Evolutionary conservation across 345 rosid species (phyloP).

Genomic region (Angophora floribunda): DNA sequence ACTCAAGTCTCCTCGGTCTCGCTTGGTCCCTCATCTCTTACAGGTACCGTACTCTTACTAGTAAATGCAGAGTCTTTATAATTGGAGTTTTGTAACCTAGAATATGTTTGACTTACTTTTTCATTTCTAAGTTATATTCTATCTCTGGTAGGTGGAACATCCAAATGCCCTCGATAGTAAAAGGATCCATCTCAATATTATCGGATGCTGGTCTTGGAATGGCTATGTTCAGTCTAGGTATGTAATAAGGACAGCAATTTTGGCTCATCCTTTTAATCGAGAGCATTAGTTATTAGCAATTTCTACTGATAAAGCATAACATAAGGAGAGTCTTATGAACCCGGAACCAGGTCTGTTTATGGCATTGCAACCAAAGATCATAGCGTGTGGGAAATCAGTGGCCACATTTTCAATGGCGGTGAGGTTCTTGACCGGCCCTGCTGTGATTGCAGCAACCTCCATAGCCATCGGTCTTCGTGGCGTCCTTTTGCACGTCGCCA

Average conservation of each 20-base stretch:
- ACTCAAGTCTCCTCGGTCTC: constrained; percentile 57
- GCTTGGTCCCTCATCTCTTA: constrained; percentile 63
- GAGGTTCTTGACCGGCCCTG: constrained; percentile 75
- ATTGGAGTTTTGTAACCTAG: neutral
- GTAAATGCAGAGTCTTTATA: neutral
- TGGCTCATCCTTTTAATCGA: neutral
- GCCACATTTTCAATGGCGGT: constrained; percentile 81
- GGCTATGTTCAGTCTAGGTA: constrained; percentile 92
- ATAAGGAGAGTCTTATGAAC: neutral
- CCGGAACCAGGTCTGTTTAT: constrained; percentile 52
- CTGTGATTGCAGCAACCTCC: constrained; percentile 80
- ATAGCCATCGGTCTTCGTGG: constrained; percentile 76
- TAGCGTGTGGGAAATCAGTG: constrained; percentile 77
- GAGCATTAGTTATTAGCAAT: neutral
- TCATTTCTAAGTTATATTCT: neutral
- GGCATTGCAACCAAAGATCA: constrained; percentile 78
- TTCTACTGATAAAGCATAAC: neutral
- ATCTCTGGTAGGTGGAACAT: constrained; percentile 46
- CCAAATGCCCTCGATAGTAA: constrained; percentile 58
- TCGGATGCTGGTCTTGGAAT: constrained; percentile 82
- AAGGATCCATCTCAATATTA: constrained; percentile 61
- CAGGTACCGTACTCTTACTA: constrained; percentile 14
- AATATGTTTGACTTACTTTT: neutral
- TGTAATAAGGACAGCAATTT: neutral
- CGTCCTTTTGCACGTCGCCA: constrained; percentile 60